Percentiles rank a stretch among this genome's conserved stretches.
Conservation (phyloP, 1,139 yeast species). For the Yamadazyma diddensiae region DNA sequence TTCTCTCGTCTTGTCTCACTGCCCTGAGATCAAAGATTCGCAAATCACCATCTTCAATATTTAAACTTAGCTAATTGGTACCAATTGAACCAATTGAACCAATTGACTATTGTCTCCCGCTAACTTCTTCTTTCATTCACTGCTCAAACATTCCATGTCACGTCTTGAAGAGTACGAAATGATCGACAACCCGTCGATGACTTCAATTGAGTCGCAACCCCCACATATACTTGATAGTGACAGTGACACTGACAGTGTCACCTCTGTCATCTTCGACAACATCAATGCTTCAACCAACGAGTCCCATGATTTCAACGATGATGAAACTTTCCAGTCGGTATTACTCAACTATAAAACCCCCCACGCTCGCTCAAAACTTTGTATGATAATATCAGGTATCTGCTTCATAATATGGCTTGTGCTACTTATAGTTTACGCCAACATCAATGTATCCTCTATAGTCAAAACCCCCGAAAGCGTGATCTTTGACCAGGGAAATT, state of each 20-base stretch:
- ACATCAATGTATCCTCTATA: slow-evolving; percentile 20
- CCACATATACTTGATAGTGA: background rate
- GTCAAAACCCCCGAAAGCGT: slow-evolving; percentile 16
- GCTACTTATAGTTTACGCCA: slow-evolving; percentile 30
- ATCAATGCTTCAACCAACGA: slow-evolving; percentile 7
- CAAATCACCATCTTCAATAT: no score
- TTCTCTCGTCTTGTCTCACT: no score
- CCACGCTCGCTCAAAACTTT: slow-evolving; percentile 2
- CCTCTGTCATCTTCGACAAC: slow-evolving; percentile 31
- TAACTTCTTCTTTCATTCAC: background rate
- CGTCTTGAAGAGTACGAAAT: slow-evolving; percentile 17
- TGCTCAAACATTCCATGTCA: no score
- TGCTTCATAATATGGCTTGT: slow-evolving; percentile 24
- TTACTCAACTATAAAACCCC: slow-evolving; percentile 18
- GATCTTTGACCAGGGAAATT: slow-evolving; percentile 26
- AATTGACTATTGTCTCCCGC: no score
- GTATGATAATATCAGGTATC: slow-evolving; percentile 7
- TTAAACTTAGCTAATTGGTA: no score
- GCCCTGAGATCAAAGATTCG: no score
- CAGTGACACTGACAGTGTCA: slow-evolving; percentile 15
- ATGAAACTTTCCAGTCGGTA: slow-evolving; percentile 24
- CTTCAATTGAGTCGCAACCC: background rate
- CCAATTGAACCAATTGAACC: no score
- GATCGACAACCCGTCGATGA: slow-evolving; percentile 11
- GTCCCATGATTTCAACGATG: slow-evolving; percentile 22